Evolutionary conservation across 2,329 filamentous ascomycete genomes (phyloP), one percentile per base, ranked within the genome.

Genomic region (Huntiella omanensis): DNA sequence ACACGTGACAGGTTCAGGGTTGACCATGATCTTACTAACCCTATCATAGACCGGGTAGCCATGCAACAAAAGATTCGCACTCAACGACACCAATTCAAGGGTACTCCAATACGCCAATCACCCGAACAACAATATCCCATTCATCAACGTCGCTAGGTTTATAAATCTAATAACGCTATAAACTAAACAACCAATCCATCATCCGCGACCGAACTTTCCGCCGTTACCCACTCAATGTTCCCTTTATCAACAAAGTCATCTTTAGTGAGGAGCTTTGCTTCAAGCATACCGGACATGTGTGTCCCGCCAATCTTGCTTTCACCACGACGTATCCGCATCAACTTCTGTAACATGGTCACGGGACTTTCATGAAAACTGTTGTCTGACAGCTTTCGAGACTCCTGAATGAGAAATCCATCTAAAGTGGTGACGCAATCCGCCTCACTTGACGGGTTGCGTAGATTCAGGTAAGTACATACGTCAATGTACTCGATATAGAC

Each of bases 401-500:
- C 49, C 37, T 8, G 48, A 1, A 56, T 53, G 5, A 63, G 60
- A 43, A 66, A 67, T 0, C 65, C 57, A 4, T 62, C 61, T 0
- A 56, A 52, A 0, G 50, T 51, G 2, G 60, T 50, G 4, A 44
- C 37, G 11, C 53, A 53, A 2, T 52, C 54, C 1, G 53, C 50
- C 4, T 48, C 40, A 6, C 49, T 36, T 8, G 48, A 35, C 0
- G 46, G 42, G 49, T 57, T 62, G 0, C 62, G 57, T 0, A 80
- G 53, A 0, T 74, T 69, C 0, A 82, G 58, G 36, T 66, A 67
- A 1, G 61, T 55, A 49, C 74, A 78, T 0, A 69, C 54, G 1
- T 60, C 55, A 0, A 56, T 51, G 51, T 83, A 85, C 45, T 81
- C 69, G 0, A 59, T 49, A 38, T 65, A 71, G 0, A 63, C 66